A percentile compares a stretch with the other conserved stretches of the same genome.
phyloP scores from a whole-genome alignment of 78 protist species.

The Dictyostelium firmibasis region DNA sequence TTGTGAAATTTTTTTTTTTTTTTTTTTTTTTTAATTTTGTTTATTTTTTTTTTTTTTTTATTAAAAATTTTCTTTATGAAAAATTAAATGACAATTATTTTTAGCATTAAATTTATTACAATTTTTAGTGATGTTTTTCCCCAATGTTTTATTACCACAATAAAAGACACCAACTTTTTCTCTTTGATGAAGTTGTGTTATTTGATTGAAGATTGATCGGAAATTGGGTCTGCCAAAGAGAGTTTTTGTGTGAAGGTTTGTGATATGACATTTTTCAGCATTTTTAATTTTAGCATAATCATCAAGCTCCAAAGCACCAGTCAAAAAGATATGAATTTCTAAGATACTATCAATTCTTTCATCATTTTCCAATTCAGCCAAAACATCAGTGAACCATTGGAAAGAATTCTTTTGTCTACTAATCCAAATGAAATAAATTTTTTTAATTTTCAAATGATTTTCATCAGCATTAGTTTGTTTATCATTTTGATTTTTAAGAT shows the following conservation, averaged over 20 bases:
- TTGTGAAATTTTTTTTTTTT: not conserved
- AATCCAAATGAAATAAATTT: slow-evolving; percentile 90
- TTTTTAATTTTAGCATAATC: slow-evolving; percentile 57
- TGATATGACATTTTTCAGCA: slow-evolving; percentile 39
- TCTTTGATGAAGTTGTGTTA: not conserved
- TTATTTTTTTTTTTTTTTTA: not conserved
- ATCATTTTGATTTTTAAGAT: slow-evolving; percentile 54
- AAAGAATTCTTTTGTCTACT: slow-evolving; percentile 84
- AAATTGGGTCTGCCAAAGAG: slow-evolving; percentile 71
- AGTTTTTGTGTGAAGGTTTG: slow-evolving; percentile 27
- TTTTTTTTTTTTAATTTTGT: not conserved
- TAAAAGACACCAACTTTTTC: slow-evolving; percentile 45
- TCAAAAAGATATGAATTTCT: slow-evolving; percentile 61
- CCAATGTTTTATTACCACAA: slow-evolving; percentile 44
- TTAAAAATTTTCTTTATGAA: slow-evolving; percentile 50
- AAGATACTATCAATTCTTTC: slow-evolving; percentile 8
- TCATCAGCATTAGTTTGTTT: not conserved
- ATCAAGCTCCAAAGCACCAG: slow-evolving; percentile 18
- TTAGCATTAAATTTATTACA: slow-evolving; percentile 15
- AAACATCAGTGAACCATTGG: slow-evolving; percentile 86
- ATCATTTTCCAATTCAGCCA: slow-evolving; percentile 69
- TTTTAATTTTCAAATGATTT: slow-evolving; percentile 16
- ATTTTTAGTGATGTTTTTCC: not conserved
- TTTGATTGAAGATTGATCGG: slow-evolving; percentile 8
- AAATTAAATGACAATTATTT: slow-evolving; percentile 9